Evolutionary conservation across 805 yeast species (phyloP).

Genomic region (Lipomyces orientalis): DNA sequence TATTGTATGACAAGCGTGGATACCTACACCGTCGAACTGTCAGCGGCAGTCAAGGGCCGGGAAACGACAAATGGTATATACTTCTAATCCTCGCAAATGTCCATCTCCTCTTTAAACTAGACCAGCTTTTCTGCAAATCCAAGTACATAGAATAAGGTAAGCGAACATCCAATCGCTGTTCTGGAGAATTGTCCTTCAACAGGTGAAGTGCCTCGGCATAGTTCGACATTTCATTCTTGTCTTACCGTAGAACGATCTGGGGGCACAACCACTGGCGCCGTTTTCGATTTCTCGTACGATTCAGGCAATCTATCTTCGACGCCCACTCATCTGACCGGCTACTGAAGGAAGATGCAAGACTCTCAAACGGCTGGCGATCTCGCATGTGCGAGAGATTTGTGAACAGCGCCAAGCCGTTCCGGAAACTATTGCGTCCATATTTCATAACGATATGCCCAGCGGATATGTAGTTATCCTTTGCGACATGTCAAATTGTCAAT

Average conservation of each 20-base stretch:
- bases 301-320: slow-evolving; percentile 1
- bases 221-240: neutral
- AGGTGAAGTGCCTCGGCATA: slow-evolving; percentile 1
- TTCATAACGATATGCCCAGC: neutral
- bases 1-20: slow-evolving; percentile 1
- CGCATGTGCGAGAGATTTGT: slow-evolving; percentile 5
- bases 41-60: neutral
- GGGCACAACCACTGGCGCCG: slow-evolving; percentile 1
- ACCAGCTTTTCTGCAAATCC: slow-evolving; percentile 3
- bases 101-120: neutral
- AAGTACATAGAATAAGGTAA: neutral
- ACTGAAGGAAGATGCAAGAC: slow-evolving; percentile 7
- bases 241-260: neutral
- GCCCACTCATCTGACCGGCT: slow-evolving; percentile 8
- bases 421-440: slow-evolving; percentile 6
- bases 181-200: neutral
- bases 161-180: neutral
- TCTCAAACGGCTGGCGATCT: slow-evolving; percentile 6
- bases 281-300: neutral
- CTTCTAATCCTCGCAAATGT: neutral
- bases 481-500: neutral
- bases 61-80: neutral
- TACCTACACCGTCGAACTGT: neutral
- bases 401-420: slow-evolving; percentile 7
- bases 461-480: neutral